Percentiles rank a stretch among this genome's conserved stretches.
phyloP scores from a whole-genome alignment of 1,139 yeast genomes.

The Yamadazyma spencermartinsiae region DNA sequence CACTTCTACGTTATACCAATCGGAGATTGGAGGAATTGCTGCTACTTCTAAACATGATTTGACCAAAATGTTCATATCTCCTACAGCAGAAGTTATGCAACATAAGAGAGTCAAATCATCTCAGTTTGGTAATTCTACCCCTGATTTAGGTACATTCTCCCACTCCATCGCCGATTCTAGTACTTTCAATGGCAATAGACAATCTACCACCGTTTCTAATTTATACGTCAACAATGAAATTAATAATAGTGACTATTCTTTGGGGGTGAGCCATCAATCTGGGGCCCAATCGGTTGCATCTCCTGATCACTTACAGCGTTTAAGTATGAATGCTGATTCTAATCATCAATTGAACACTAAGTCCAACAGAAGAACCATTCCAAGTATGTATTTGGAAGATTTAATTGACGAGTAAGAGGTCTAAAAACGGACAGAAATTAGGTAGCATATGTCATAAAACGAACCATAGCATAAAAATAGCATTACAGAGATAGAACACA shows the following conservation, averaged over 20 bases:
- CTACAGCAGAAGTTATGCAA: slow-evolving; percentile 74
- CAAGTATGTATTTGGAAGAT: slow-evolving; percentile 59
- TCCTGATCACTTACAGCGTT: slow-evolving; percentile 16
- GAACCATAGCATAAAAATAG: too few species aligned
- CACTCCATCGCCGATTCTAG: slow-evolving; percentile 25
- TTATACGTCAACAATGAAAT: slow-evolving; percentile 37
- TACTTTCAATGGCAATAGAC: slow-evolving; percentile 31
- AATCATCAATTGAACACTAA: slow-evolving; percentile 11
- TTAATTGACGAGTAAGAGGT: slow-evolving; percentile 40
- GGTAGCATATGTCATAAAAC: background rate
- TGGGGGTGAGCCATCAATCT: slow-evolving; percentile 9
- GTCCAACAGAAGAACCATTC: slow-evolving; percentile 40
- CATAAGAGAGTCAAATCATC: slow-evolving; percentile 35
- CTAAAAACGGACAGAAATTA: background rate
- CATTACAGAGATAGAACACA: too few species aligned
- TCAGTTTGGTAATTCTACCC: slow-evolving; percentile 17
- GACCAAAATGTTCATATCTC: slow-evolving; percentile 67
- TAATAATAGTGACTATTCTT: slow-evolving; percentile 38
- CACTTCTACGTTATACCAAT: slow-evolving; percentile 36
- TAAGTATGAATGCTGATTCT: slow-evolving; percentile 11
- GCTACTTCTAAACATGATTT: slow-evolving; percentile 43
- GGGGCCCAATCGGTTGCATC: slow-evolving; percentile 6
- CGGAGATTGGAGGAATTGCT: slow-evolving; percentile 26
- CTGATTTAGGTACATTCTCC: slow-evolving; percentile 27
- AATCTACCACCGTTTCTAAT: slow-evolving; percentile 36